phyloP scores from a whole-genome alignment of 2,329 filamentous ascomycete genomes.

The Colletotrichum tropicicola region DNA sequence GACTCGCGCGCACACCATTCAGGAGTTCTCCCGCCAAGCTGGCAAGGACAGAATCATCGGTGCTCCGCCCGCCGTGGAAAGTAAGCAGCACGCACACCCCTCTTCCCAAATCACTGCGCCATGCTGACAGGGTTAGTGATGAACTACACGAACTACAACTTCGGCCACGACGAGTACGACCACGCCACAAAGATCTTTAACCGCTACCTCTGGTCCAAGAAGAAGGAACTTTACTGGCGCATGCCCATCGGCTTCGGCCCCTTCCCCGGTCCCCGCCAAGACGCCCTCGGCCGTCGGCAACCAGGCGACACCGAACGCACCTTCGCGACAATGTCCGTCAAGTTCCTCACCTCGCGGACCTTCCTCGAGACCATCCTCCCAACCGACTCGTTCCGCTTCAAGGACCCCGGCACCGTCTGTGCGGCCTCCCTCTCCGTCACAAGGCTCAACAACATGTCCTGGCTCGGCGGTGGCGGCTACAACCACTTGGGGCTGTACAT shows the following conservation, averaged over 20 bases:
- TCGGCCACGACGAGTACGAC: conserved; percentile 67
- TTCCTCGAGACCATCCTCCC: conserved; percentile 59
- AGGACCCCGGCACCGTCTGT: conserved; percentile 51
- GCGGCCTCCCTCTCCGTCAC: conserved; percentile 52
- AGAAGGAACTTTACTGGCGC: conserved; percentile 49
- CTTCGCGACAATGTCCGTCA: conserved; percentile 56
- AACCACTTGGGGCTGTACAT: conserved; percentile 67
- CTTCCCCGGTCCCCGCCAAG: conserved; percentile 47
- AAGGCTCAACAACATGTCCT: conserved; percentile 60
- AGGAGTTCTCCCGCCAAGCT: conserved; percentile 63
- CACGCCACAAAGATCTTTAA: conserved; percentile 59
- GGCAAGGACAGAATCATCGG: conserved; percentile 50
- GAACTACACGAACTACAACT: conserved; percentile 59
- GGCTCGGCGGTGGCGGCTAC: conserved; percentile 70
- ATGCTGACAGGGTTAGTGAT: conserved; percentile 38
- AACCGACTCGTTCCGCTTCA: conserved; percentile 50
- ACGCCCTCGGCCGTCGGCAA: conserved; percentile 18
- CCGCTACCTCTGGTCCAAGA: conserved; percentile 54
- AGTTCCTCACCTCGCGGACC: conserved; percentile 59
- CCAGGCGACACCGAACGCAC: conserved; percentile 37
- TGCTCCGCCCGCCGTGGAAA: not conserved
- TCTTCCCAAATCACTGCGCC: not conserved
- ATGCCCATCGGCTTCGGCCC: conserved; percentile 56
- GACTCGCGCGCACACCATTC: conserved; percentile 64
- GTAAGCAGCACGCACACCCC: not conserved